Percentiles rank a stretch among this genome's conserved stretches.
Conservation (phyloP, 129 eudicot species). For the Tagetes erecta region DNA sequence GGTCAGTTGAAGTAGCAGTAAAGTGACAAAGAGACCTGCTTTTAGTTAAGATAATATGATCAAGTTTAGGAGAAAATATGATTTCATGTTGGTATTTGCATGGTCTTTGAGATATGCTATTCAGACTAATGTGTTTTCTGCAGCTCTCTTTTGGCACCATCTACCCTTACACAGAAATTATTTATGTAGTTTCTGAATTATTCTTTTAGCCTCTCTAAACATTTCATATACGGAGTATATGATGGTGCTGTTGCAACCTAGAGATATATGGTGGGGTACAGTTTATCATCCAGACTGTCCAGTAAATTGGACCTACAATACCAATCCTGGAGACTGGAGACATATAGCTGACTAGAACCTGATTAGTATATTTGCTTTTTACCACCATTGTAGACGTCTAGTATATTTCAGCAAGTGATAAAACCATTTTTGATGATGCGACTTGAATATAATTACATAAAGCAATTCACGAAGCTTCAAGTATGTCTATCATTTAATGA, state of each 20-base stretch:
- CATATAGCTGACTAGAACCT: slow-evolving; percentile 1
- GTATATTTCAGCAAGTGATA: slow-evolving; percentile 7
- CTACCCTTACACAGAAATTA: neutral
- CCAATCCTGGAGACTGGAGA: neutral
- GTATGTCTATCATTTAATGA: neutral
- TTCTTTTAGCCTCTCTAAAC: neutral
- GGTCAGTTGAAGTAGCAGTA: neutral
- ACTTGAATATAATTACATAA: slow-evolving; percentile 1
- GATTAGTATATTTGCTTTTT: neutral
- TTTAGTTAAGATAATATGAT: neutral
- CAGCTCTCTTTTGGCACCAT: slow-evolving; percentile 6
- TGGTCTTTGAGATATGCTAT: neutral
- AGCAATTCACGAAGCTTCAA: slow-evolving; percentile 2
- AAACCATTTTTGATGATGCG: neutral
- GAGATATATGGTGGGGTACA: neutral
- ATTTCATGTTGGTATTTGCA: neutral
- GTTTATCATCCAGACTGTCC: neutral
- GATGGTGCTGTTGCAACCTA: neutral
- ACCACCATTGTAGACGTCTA: slow-evolving; percentile 3
- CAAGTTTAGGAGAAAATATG: slow-evolving; percentile 5
- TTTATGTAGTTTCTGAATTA: neutral
- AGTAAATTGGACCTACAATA: neutral
- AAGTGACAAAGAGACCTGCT: neutral
- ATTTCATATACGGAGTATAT: neutral
- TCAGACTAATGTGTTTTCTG: neutral